phyloP scores from a whole-genome alignment of 495 filamentous ascomycete species.

The Talaromyces adpressus region DNA sequence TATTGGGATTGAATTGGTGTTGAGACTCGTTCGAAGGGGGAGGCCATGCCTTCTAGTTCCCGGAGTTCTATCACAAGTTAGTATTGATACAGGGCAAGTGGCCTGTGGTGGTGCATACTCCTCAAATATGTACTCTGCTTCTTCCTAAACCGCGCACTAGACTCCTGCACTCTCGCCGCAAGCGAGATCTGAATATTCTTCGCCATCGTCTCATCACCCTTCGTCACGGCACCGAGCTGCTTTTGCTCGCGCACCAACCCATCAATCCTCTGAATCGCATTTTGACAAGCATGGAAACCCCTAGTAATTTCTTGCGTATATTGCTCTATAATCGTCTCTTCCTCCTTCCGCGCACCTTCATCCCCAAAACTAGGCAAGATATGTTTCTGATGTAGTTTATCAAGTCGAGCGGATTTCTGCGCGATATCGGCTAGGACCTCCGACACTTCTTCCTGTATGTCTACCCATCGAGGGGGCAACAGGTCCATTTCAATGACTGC shows the following conservation, averaged over 20 bases:
- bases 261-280: constrained; percentile 78
- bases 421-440: constrained; percentile 76
- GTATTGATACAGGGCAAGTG: too few species aligned
- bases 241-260: constrained; percentile 72
- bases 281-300: constrained; percentile 83
- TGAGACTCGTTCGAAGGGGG: constrained; percentile 54
- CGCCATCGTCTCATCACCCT: constrained; percentile 87
- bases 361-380: constrained; percentile 96
- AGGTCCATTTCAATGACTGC: constrained; percentile 98
- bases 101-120: constrained; percentile 57
- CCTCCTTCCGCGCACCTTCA: constrained; percentile 72
- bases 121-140: constrained; percentile 95
- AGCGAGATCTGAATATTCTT: constrained; percentile 90
- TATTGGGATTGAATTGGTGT: constrained; percentile 60
- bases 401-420: constrained; percentile 72
- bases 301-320: constrained; percentile 85
- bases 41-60: constrained; percentile 60
- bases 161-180: constrained; percentile 81
- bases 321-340: constrained; percentile 84
- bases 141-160: constrained; percentile 87
- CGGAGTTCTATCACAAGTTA: constrained; percentile 61
- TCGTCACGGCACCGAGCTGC: constrained; percentile 59
- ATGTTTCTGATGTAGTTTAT: constrained; percentile 94
- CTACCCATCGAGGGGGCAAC: constrained; percentile 90
- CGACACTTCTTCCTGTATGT: constrained; percentile 88